Evolutionary conservation across 1,284 basidiomycete genomes (phyloP), one percentile per base, ranked within the genome.

Genomic region (Malassezia equina): DNA sequence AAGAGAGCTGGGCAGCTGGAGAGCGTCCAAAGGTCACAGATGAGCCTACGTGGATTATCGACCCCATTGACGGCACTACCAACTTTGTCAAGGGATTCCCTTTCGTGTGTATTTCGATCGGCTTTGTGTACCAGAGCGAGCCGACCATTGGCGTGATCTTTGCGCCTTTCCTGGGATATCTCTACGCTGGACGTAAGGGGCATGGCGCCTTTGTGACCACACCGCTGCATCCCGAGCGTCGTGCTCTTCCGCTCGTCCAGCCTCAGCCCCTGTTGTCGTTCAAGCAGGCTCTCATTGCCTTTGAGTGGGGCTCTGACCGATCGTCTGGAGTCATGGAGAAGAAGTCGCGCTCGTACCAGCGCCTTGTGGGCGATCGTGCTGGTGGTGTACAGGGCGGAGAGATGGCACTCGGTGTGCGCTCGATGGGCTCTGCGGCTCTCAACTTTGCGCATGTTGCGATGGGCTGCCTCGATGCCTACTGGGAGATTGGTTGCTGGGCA

Each of bases 281-380:
- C 11, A 83, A 83, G 24, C 84, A 88, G 67, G 90, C 88, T 4
- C 80, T 90, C 27, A 80, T 94, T 36, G 90, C 84, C 3, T 80
- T 91, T 48, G 91, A 96, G 77, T 95, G 89, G 85, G 91, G 91
- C 25, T 86, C 85, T 1, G 90, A 93, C 75, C 81, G 91, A 15
- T 79, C 79, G 3, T 67, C 76, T 11, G 76, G 77, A 6, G 79
- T 66, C 4, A 61, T 74, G 13, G 75, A 78, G 2, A 78, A 81
- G 52, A 94, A 94, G 71, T 79, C 82, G 0, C 76, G 75, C 24
- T 84, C 84, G 8, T 95, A 88, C 77, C 77, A 81, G 55, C 81
- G 82, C 4, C 81, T 96, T 15, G 84, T 86, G 1, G 89, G 85
- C 2, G 83, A 93, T 65, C 80, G 83, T 1, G 78, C 76, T 34